A percentile compares a stretch with the other conserved stretches of the same genome.
phyloP scores from a whole-genome alignment of 192 early-diverging fungal species.

The Spinellus fusiger region DNA sequence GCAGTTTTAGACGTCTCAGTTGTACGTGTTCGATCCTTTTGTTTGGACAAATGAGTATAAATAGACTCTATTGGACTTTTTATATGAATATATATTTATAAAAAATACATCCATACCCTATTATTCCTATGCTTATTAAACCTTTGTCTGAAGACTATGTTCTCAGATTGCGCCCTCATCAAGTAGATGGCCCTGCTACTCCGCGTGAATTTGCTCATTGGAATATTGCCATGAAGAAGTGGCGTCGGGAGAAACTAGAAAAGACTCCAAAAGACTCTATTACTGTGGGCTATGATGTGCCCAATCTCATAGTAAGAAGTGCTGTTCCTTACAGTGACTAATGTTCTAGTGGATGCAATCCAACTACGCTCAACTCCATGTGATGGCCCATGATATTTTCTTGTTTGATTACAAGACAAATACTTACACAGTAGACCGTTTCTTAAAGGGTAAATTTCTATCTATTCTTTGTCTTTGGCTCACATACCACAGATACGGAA shows the following conservation, averaged over 20 bases:
- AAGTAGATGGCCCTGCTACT: conserved; percentile 15
- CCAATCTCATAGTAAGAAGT: conserved; percentile 5
- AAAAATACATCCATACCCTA: no score
- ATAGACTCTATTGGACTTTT: neutral
- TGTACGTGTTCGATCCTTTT: no score
- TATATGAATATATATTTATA: no score
- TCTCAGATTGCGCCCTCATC: conserved; percentile 9
- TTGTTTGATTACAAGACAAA: conserved; percentile 13
- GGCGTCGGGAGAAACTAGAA: conserved; percentile 9
- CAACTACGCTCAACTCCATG: conserved; percentile 16
- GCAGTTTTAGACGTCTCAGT: no score
- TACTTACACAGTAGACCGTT: conserved; percentile 12
- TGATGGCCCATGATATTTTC: conserved; percentile 17
- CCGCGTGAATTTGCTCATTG: conserved; percentile 15
- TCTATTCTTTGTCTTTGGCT: neutral
- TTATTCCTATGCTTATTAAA: conserved; percentile 11
- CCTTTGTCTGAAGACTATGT: conserved; percentile 13
- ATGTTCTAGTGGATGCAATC: conserved; percentile 11
- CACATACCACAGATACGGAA: conserved; percentile 4
- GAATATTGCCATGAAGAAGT: conserved; percentile 7
- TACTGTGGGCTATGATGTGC: conserved; percentile 11
- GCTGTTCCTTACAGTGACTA: neutral
- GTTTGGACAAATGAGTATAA: no score
- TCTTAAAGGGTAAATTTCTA: conserved; percentile 9
- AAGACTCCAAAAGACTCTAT: neutral